These are phyloP conservation scores for Fusarium sp. DNA, from an alignment of 2,329 filamentous ascomycete genomes.

Conservation along the genomic window DNA sequence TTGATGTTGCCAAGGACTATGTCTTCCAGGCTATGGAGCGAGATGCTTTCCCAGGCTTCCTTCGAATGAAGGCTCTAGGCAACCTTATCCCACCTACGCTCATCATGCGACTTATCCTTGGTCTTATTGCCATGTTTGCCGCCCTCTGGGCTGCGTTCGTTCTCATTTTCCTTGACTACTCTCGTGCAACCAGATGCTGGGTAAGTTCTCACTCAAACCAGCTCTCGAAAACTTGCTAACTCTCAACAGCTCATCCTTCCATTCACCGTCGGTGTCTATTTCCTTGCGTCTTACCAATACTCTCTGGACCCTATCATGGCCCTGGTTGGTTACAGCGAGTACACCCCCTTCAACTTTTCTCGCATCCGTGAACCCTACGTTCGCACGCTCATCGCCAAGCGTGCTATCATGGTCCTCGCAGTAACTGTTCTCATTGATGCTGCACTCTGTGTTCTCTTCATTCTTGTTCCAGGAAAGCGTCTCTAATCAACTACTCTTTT, in stretches of 20 bases:
- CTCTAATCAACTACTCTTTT: conserved; percentile 57
- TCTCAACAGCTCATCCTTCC: conserved; percentile 74
- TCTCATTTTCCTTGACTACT: conserved; percentile 87
- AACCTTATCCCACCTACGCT: conserved; percentile 94
- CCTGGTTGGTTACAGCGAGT: conserved; percentile 90
- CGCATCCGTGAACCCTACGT: conserved; percentile 91
- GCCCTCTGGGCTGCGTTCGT: conserved; percentile 95
- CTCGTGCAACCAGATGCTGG: conserved; percentile 81
- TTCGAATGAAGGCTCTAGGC: conserved; percentile 92
- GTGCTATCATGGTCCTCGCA: conserved; percentile 81
- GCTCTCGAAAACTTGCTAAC: conserved; percentile 12
- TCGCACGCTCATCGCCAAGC: conserved; percentile 82
- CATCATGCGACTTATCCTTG: conserved; percentile 84
- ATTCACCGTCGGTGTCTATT: conserved; percentile 90
- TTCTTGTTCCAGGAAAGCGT: conserved; percentile 90
- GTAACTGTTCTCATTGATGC: conserved; percentile 81
- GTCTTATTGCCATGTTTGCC: conserved; percentile 83
- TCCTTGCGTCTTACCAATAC: conserved; percentile 92
- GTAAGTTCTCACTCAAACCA: conserved; percentile 62
- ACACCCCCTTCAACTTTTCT: conserved; percentile 93
- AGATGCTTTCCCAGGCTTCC: conserved; percentile 97
- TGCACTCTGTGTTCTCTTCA: conserved; percentile 88
- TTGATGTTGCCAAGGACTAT: conserved; percentile 97
- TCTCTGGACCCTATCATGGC: conserved; percentile 92
- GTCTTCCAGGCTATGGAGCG: conserved; percentile 99